These are phyloP conservation scores for Fusarium haematococcum DNA, from an alignment of 2,329 filamentous ascomycete genomes.

Conservation along the genomic window DNA sequence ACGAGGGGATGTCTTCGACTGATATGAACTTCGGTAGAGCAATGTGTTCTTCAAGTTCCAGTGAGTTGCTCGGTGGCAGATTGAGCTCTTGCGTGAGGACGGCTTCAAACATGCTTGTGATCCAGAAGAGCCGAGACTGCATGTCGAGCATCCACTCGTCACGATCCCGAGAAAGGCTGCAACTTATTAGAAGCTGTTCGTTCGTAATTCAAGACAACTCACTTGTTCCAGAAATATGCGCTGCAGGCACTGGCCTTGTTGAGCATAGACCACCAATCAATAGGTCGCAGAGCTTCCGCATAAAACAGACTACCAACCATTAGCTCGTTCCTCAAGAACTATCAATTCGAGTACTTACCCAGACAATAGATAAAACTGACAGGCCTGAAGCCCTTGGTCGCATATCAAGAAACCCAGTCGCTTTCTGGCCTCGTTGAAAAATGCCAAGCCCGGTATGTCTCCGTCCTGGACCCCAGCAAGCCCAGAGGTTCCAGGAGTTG, in stretches of 20 bases:
- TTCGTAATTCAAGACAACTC: neutral
- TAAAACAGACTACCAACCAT: slow-evolving; percentile 16
- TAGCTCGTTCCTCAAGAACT: rapidly evolving
- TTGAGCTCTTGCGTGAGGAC: slow-evolving; percentile 31
- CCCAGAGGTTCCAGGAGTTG: neutral
- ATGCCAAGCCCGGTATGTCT: slow-evolving; percentile 18
- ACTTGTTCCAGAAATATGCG: slow-evolving; percentile 36
- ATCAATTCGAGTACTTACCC: neutral
- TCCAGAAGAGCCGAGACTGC: slow-evolving; percentile 36
- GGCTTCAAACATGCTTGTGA: slow-evolving; percentile 38
- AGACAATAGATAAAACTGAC: slow-evolving; percentile 25
- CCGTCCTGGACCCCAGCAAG: neutral
- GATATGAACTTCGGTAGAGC: slow-evolving; percentile 32
- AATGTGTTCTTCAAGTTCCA: slow-evolving; percentile 26
- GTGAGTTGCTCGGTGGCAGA: slow-evolving; percentile 21
- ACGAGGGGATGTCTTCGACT: slow-evolving; percentile 27
- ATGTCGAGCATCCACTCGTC: slow-evolving; percentile 38
- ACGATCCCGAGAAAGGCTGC: slow-evolving; percentile 9
- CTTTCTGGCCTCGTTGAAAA: slow-evolving; percentile 33
- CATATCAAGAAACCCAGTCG: slow-evolving; percentile 31
- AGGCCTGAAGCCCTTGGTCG: slow-evolving; percentile 25
- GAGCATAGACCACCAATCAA: slow-evolving; percentile 34
- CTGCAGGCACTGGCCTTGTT: slow-evolving; percentile 33
- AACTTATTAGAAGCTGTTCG: neutral
- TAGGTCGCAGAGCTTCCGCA: slow-evolving; percentile 24